Conservation (phyloP, 1,284 basidiomycete genomes). For the Leccinum angustisporum region DNA sequence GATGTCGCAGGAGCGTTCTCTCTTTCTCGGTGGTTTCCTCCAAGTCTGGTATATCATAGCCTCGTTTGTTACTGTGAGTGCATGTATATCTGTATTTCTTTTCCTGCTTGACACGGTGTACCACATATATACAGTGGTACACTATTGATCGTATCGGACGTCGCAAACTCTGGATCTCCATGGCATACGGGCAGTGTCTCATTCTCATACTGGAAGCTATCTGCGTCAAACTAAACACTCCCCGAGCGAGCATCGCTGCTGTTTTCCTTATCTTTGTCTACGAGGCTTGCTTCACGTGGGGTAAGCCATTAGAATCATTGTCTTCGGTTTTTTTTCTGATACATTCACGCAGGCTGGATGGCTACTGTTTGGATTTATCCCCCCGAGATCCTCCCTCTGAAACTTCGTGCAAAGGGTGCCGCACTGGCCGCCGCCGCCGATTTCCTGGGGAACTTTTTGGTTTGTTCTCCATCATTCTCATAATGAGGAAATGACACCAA, state of each 20-base stretch:
- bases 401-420: conserved; percentile 15
- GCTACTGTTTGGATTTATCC: conserved; percentile 18
- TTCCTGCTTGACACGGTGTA: background rate
- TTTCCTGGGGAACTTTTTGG: conserved; percentile 17
- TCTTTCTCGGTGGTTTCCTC: conserved; percentile 17
- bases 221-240: conserved; percentile 14
- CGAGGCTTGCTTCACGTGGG: conserved; percentile 16
- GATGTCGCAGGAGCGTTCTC: conserved; percentile 15
- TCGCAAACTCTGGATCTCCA: conserved; percentile 20
- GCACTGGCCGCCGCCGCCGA: conserved; percentile 12
- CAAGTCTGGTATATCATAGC: conserved; percentile 18
- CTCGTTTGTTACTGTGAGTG: conserved; percentile 16
- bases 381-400: conserved; percentile 16
- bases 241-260: conserved; percentile 10
- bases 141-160: conserved; percentile 18
- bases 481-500: background rate
- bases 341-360: conserved; percentile 14
- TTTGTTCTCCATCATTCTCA: background rate
- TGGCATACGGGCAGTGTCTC: conserved; percentile 16
- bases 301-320: background rate
- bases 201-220: conserved; percentile 15
- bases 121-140: conserved; percentile 9
- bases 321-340: background rate
- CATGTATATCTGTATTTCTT: too few relatives aligned
- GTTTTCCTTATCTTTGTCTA: conserved; percentile 19